Evolutionary conservation across 768 basidiomycete genomes (phyloP), one percentile per base, ranked within the genome.

Genomic region (Rhodotorula toruloides): DNA sequence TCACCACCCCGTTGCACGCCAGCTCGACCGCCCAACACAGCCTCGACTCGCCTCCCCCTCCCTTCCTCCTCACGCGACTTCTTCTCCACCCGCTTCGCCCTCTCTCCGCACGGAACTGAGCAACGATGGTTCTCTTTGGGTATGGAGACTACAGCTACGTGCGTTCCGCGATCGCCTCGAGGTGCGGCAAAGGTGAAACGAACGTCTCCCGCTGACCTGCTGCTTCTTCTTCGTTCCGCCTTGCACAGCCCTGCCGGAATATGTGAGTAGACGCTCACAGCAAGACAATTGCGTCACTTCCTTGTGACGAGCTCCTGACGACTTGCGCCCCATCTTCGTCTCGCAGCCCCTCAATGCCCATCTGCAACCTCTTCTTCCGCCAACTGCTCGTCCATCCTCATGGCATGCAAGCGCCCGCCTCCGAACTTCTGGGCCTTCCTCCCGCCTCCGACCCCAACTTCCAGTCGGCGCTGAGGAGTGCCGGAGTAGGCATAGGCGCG

Each of bases 291-390:
- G 42, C 12, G 42, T n/a, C n/a, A n/a, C n/a, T n/a, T n/a, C n/a
- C n/a, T n/a, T n/a, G n/a, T n/a, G n/a, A n/a, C n/a, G n/a, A n/a
- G n/a, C n/a, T n/a, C n/a, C n/a, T n/a, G n/a, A n/a, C n/a, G n/a
- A n/a, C n/a, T n/a, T n/a, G n/a, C n/a, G n/a, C n/a, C n/a, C n/a
- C n/a, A 74, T 90, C 89, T 77, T 76, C 79, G 83, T 27, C 79
- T 88, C 57, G 22, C 52, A 47, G 21, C 37, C 89, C 90, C 3
- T 88, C 87, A 52, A 88, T 94, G 75, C 84, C 92, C 0, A 89
- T 90, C 85, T 97, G 93, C 79, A 96, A 96, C 76, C 86, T 96
- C 72, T 93, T 94, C 80, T 91, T 91, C 79, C 84, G 84, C 65
- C 91, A 94, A 81, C 86, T 91, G 29, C 71, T 76, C 52, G 47